Percentiles rank a stretch among this genome's conserved stretches.
These are phyloP conservation scores for Coemansia sp. DNA, from an alignment of 192 early-diverging fungal species.

Conservation along the genomic window DNA sequence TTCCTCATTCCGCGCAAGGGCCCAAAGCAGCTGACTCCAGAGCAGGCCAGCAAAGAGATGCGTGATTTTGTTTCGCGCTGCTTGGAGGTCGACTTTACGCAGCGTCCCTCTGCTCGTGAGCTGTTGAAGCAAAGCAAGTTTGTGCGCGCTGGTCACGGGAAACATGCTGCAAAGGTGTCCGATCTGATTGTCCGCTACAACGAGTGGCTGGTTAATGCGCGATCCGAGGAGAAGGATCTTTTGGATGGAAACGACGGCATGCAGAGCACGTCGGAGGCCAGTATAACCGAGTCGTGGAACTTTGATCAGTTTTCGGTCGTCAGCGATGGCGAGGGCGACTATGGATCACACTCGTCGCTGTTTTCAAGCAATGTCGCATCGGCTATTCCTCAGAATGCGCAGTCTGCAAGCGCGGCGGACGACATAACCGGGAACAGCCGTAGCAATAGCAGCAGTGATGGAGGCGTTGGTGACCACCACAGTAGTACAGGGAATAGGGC, in stretches of 20 bases:
- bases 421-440: background rate
- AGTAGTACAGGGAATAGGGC: background rate
- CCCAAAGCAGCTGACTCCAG: conserved; percentile 77
- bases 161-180: conserved; percentile 46
- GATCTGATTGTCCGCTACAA: conserved; percentile 51
- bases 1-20: conserved; percentile 82
- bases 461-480: background rate
- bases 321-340: conserved; percentile 49
- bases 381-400: conserved; percentile 14
- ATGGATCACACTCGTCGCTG: conserved; percentile 50
- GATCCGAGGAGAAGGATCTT: conserved; percentile 30
- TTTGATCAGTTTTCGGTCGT: conserved; percentile 54
- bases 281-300: conserved; percentile 53
- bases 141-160: conserved; percentile 51
- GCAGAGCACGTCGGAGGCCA: conserved; percentile 51
- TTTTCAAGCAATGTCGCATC: conserved; percentile 34
- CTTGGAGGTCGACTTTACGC: conserved; percentile 80
- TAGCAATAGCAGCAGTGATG: background rate
- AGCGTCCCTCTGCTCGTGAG: conserved; percentile 86
- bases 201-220: conserved; percentile 38
- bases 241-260: conserved; percentile 49
- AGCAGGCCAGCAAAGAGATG: conserved; percentile 70
- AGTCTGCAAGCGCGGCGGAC: background rate
- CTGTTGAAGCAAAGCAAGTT: conserved; percentile 66
- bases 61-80: conserved; percentile 89